Percentiles rank a stretch among this genome's conserved stretches.
Evolutionary conservation across 768 basidiomycete species (phyloP).

Genomic region (Glaciozyma antarctica): DNA sequence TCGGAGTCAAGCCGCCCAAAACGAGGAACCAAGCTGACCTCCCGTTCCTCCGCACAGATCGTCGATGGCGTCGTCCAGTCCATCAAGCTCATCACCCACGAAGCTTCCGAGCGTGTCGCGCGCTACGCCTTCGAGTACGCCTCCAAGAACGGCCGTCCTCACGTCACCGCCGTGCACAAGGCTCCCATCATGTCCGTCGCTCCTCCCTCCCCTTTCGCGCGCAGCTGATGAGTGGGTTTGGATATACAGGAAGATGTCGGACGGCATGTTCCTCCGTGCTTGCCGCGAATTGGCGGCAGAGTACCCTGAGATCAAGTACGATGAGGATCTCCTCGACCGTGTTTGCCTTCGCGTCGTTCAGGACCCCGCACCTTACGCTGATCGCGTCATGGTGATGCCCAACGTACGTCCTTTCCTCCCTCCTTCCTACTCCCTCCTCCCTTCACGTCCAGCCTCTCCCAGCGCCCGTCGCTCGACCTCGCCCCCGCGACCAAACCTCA

Average conservation of each 20-base stretch:
- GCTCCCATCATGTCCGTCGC: constrained; percentile 88
- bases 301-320: constrained; percentile 84
- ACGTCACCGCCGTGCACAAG: constrained; percentile 96
- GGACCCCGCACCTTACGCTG: constrained; percentile 78
- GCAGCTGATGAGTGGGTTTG: too few relatives aligned
- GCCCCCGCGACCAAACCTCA: rapidly evolving
- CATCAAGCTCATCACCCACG: constrained; percentile 98
- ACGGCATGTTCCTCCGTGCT: constrained; percentile 98
- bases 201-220: background rate
- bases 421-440: background rate
- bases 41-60: constrained; percentile 46
- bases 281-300: constrained; percentile 93
- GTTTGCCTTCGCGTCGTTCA: constrained; percentile 91
- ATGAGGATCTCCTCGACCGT: constrained; percentile 93
- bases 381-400: constrained; percentile 99
- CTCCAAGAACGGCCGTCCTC: constrained; percentile 69
- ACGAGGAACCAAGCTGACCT: background rate
- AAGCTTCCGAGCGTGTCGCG: constrained; percentile 95
- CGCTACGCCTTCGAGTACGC: constrained; percentile 98
- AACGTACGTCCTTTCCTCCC: constrained; percentile 50
- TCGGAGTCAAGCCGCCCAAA: background rate
- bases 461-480: background rate
- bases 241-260: constrained; percentile 86
- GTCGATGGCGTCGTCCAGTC: constrained; percentile 98
- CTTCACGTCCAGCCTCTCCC: background rate